A percentile compares a stretch with the other conserved stretches of the same genome.
phyloP scores from a whole-genome alignment of 1,284 basidiomycete species.

The Cryptococcus depauperatus region DNA sequence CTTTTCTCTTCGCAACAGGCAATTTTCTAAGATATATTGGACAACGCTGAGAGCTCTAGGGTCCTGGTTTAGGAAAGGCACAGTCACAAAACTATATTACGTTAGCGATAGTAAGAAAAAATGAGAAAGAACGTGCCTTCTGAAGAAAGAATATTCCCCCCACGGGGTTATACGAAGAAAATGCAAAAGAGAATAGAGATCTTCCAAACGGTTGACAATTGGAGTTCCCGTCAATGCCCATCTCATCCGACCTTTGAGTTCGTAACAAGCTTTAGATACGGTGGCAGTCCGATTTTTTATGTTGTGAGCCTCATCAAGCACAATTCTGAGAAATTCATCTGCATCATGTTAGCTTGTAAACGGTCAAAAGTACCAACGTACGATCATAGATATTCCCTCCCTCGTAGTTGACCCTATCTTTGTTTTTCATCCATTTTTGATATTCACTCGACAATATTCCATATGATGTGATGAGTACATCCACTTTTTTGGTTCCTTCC shows the following conservation, averaged over 20 bases:
- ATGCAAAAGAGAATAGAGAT: conserved; percentile 82
- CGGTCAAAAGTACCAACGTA: conserved; percentile 41
- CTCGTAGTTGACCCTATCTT: conserved; percentile 50
- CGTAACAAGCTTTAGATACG: conserved; percentile 83
- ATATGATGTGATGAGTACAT: conserved; percentile 84
- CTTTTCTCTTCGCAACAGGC: conserved; percentile 88
- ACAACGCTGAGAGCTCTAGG: conserved; percentile 86
- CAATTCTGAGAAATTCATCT: conserved; percentile 40
- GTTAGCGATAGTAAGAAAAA: neutral
- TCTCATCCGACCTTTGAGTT: conserved; percentile 65
- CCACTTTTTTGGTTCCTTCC: conserved; percentile 50
- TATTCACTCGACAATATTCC: conserved; percentile 79
- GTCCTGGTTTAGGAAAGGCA: conserved; percentile 79
- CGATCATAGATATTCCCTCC: conserved; percentile 58
- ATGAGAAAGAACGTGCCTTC: conserved; percentile 14
- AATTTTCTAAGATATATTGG: conserved; percentile 81
- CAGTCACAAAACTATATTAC: conserved; percentile 63
- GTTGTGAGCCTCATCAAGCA: conserved; percentile 79
- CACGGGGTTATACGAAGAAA: conserved; percentile 87
- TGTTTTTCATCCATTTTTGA: conserved; percentile 52
- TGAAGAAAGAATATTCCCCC: conserved; percentile 62
- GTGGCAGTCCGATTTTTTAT: conserved; percentile 88
- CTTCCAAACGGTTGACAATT: conserved; percentile 90
- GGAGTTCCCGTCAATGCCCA: conserved; percentile 96
- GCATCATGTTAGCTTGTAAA: conserved; percentile 7